These are phyloP conservation scores for Xylariaceae sp. DNA, from an alignment of 2,329 filamentous ascomycete species.

Conservation along the genomic window DNA sequence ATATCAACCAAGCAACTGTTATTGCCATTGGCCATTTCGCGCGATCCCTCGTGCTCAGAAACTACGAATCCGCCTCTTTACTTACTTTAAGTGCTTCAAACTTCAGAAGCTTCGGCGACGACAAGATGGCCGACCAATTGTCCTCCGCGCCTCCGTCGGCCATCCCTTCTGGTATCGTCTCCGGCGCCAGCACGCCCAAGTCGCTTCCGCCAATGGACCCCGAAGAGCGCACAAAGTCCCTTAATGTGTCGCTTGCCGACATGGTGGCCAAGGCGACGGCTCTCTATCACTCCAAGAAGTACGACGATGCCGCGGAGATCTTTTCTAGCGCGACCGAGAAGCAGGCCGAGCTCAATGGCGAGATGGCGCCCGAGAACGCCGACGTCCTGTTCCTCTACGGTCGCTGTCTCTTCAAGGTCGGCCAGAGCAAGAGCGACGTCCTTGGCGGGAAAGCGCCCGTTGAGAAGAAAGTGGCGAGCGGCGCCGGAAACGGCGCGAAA, in stretches of 20 bases:
- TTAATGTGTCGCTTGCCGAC: slow-evolving; percentile 65
- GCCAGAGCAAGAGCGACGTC: slow-evolving; percentile 90
- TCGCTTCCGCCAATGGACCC: slow-evolving; percentile 31
- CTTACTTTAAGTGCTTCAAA: not conserved
- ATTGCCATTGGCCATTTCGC: slow-evolving; percentile 1
- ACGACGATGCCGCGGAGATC: slow-evolving; percentile 75
- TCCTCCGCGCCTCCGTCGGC: slow-evolving; percentile 27
- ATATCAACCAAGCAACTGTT: slow-evolving; percentile 5
- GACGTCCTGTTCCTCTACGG: slow-evolving; percentile 94
- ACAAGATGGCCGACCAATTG: slow-evolving; percentile 27
- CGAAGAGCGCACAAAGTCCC: slow-evolving; percentile 44
- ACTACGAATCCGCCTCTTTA: not conserved
- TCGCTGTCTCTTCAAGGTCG: slow-evolving; percentile 87
- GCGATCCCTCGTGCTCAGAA: not conserved
- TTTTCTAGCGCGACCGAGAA: slow-evolving; percentile 86
- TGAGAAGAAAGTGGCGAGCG: slow-evolving; percentile 43
- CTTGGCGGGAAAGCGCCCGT: slow-evolving; percentile 72
- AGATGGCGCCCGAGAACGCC: slow-evolving; percentile 84
- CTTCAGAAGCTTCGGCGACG: slow-evolving; percentile 11
- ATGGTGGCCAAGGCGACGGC: slow-evolving; percentile 75
- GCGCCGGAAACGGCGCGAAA: slow-evolving; percentile 35
- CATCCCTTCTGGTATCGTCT: slow-evolving; percentile 25
- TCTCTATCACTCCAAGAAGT: slow-evolving; percentile 86
- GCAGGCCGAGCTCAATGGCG: slow-evolving; percentile 86
- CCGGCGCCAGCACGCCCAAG: slow-evolving; percentile 25